phyloP scores from a whole-genome alignment of 208 protist genomes.

The Trypanosoma brucei region DNA sequence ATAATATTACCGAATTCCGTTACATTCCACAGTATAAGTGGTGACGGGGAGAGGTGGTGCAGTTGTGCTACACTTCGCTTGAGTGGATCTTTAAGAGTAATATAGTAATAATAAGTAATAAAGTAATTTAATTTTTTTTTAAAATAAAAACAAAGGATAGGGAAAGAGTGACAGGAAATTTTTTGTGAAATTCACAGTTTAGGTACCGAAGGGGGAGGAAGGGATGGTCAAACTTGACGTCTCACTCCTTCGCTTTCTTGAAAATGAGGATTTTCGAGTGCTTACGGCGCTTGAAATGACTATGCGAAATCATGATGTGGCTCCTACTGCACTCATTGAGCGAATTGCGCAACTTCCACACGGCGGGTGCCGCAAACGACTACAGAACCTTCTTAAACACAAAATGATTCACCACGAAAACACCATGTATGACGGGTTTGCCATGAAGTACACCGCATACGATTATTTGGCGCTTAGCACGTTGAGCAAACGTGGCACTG shows the following conservation, averaged over 20 bases:
- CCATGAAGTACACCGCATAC: slow-evolving; percentile 98
- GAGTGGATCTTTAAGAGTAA: too few species aligned
- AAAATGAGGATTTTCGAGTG: slow-evolving; percentile 89
- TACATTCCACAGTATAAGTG: too few species aligned
- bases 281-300: slow-evolving; percentile 96
- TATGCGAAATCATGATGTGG: slow-evolving; percentile 99
- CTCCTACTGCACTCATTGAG: slow-evolving; percentile 92
- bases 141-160: too few species aligned
- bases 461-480: slow-evolving; percentile 98
- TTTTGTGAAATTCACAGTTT: too few species aligned
- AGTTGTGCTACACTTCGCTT: too few species aligned
- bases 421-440: slow-evolving; percentile 96
- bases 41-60: too few species aligned
- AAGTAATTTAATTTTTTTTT: too few species aligned
- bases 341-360: slow-evolving; percentile 93
- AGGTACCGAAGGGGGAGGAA: too few species aligned
- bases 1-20: too few species aligned
- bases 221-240: slow-evolving; percentile 88
- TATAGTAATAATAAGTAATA: too few species aligned
- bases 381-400: slow-evolving; percentile 85
- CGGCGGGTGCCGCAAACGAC: slow-evolving; percentile 90
- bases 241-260: slow-evolving; percentile 82
- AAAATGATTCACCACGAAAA: slow-evolving; percentile 95
- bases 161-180: too few species aligned
- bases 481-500: slow-evolving; percentile 87